Evolutionary conservation across 2,329 filamentous ascomycete genomes (phyloP).

Genomic region (Colletotrichum spaethianum): DNA sequence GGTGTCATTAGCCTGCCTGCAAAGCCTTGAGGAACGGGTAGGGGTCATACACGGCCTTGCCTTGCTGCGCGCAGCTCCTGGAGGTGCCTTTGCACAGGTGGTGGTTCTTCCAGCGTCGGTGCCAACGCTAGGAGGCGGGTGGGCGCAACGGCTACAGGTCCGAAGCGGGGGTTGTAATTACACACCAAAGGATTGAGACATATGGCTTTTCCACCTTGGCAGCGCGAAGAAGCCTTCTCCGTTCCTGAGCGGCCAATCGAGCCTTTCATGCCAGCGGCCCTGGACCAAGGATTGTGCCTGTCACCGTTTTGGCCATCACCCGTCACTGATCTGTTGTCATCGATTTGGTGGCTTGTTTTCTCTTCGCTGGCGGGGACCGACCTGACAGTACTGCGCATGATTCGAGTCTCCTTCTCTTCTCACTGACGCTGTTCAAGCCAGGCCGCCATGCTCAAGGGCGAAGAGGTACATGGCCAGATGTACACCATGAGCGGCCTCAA

Average conservation of each 20-base stretch:
- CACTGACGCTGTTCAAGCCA: background rate
- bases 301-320: background rate
- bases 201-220: background rate
- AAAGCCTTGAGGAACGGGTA: background rate
- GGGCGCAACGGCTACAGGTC: conserved; percentile 11
- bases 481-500: background rate
- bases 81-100: background rate
- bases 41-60: background rate
- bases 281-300: background rate
- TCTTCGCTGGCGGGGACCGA: too few relatives aligned
- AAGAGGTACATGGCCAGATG: background rate
- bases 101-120: background rate
- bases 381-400: too few relatives aligned
- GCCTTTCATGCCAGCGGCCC: background rate
- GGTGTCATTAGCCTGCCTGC: conserved; percentile 3
- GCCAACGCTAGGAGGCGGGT: conserved; percentile 1
- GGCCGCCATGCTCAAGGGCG: background rate
- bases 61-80: background rate
- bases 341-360: background rate
- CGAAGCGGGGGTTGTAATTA: background rate
- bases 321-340: background rate
- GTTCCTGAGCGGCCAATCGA: background rate
- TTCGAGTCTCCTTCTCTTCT: background rate
- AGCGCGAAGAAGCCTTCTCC: background rate
- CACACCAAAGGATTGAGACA: background rate